phyloP scores from a whole-genome alignment of 2,329 filamentous ascomycete genomes.

The Xylaria multiplex region DNA sequence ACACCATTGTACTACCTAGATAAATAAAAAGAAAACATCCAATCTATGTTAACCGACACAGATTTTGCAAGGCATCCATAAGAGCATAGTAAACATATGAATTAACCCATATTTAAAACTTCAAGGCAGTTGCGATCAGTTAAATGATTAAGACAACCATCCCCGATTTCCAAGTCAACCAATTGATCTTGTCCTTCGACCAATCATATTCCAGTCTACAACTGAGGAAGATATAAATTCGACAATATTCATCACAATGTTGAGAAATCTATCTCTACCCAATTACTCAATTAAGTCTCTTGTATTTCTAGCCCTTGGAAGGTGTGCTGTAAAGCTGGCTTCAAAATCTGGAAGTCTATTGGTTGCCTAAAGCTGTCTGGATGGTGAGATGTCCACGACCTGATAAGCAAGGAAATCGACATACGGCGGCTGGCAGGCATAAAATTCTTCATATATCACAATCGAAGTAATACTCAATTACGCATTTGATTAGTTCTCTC shows the following conservation, averaged over 20 bases:
- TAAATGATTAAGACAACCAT: background rate
- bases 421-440: too few relatives aligned
- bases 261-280: too few relatives aligned
- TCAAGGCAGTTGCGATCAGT: background rate
- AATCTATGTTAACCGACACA: background rate
- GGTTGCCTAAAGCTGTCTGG: too few relatives aligned
- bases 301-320: too few relatives aligned
- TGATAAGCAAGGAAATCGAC: background rate
- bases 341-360: too few relatives aligned
- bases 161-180: background rate
- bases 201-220: background rate
- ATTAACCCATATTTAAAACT: background rate
- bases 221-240: background rate
- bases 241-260: background rate
- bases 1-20: background rate
- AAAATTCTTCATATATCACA: background rate
- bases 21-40: background rate
- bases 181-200: background rate
- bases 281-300: too few relatives aligned
- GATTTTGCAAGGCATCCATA: background rate
- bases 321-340: too few relatives aligned
- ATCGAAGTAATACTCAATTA: background rate
- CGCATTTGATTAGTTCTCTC: background rate
- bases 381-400: background rate
- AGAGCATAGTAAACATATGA: background rate